Evolutionary conservation across 768 basidiomycete genomes (phyloP), one percentile per base, ranked within the genome.

Genomic region (Rhizopogon sp.): DNA sequence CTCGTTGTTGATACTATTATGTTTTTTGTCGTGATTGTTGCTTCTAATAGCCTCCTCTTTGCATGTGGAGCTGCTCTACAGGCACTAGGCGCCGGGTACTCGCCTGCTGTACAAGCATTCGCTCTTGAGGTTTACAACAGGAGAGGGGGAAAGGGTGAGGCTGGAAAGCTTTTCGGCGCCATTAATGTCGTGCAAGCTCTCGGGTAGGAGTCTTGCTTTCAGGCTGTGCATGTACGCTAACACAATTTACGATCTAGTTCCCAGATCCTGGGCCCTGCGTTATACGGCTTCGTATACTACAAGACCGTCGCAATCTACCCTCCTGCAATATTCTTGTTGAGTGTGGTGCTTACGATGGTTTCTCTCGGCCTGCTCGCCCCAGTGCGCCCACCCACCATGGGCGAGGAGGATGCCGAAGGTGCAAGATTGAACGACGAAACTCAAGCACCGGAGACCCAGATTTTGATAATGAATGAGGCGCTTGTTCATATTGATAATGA

Each of bases 131-230:
- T 90, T 43, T 89, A 85, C 58, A 71, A 71, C 29, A 70, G 69
- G n/a, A 72, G 74, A 17, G 79, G 79, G 1, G 80, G 83, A 3
- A 49, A 55, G 41, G 76, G 74, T 11, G 88, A 93, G 62, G 73
- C 77, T 11, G 93, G 92, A 3, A 77, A 74, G 60, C 74, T 97
- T 16, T 94, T 93, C 63, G 93, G 91, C 11, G 91, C 84, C 4
- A 60, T 94, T 55, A 84, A 85, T 54, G 88, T 94, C 31, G 60
- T 92, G 4, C 82, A 88, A 57, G 83, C 87, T 5, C 64, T 92
- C 9, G 76, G 83, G 83, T 86, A 37, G 20, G 60, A 44, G 75
- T 45, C 17, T 57, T 50, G 7, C 22, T 55, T 39, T 37, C 16
- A 14, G 14, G 47, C 20, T 8, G 14, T 9, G 20, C 33, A 6